Evolutionary conservation across 805 yeast genomes (phyloP).

Genomic region (Candida argentea): DNA sequence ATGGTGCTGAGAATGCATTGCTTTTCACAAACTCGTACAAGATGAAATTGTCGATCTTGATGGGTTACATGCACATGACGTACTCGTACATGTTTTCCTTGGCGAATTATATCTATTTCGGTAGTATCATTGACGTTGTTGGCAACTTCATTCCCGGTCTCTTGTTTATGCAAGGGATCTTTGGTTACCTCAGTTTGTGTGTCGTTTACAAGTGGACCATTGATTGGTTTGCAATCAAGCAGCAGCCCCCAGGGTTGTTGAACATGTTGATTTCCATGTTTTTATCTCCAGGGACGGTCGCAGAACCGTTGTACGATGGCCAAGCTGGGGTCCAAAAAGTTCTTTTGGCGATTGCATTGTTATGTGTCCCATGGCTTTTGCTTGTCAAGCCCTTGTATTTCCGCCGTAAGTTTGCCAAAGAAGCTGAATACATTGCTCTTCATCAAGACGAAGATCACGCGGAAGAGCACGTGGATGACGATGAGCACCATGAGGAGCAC

Average conservation of each 20-base stretch:
- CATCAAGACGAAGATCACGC: conserved; percentile 9
- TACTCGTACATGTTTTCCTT: conserved; percentile 61
- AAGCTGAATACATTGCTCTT: conserved; percentile 14
- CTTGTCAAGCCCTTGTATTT: conserved; percentile 50
- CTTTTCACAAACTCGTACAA: conserved; percentile 65
- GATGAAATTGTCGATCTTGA: conserved; percentile 65
- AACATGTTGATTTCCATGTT: conserved; percentile 74
- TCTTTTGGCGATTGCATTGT: conserved; percentile 46
- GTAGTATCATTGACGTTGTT: conserved; percentile 51
- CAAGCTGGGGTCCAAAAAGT: conserved; percentile 53
- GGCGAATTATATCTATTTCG: conserved; percentile 49
- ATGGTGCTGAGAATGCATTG: conserved; percentile 65
- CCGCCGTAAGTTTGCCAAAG: conserved; percentile 25
- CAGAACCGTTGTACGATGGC: conserved; percentile 55
- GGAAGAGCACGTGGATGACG: conserved; percentile 24
- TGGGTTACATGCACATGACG: conserved; percentile 71
- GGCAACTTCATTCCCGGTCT: conserved; percentile 71
- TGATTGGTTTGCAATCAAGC: conserved; percentile 55
- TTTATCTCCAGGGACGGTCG: conserved; percentile 60
- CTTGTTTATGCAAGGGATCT: conserved; percentile 65
- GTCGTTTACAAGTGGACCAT: conserved; percentile 67
- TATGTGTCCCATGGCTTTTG: conserved; percentile 70
- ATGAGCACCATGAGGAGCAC: conserved; percentile 23
- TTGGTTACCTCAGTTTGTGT: conserved; percentile 58
- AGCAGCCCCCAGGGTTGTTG: conserved; percentile 62